Evolutionary conservation across 1,284 basidiomycete species (phyloP).

Genomic region (Waitea zeae): DNA sequence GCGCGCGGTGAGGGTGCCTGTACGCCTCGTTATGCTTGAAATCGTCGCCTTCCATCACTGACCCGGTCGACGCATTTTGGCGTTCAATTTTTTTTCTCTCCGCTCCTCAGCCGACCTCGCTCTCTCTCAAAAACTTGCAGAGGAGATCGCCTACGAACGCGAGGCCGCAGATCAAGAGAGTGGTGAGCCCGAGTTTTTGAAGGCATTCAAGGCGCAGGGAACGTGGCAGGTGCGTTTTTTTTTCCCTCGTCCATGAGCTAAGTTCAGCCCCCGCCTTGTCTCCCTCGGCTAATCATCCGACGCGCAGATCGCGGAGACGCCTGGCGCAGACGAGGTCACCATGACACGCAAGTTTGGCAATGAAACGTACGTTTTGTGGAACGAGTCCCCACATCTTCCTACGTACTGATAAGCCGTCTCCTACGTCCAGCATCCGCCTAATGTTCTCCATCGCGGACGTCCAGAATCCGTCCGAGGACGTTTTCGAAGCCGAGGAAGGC

Average conservation of each 20-base stretch:
- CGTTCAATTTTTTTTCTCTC: no score
- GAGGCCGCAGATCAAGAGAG: constrained; percentile 29
- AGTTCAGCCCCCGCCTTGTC: not conserved
- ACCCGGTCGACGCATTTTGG: no score
- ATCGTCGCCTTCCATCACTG: no score
- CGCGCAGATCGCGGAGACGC: constrained; percentile 57
- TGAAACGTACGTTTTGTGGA: constrained; percentile 51
- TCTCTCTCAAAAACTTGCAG: constrained; percentile 59
- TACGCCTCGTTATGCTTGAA: no score
- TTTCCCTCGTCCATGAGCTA: not conserved
- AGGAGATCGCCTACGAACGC: constrained; percentile 79
- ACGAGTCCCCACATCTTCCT: not conserved
- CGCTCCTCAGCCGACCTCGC: constrained; percentile 63
- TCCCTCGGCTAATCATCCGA: no score
- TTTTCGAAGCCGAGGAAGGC: constrained; percentile 18
- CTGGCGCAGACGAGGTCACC: constrained; percentile 71
- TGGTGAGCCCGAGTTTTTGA: constrained; percentile 59
- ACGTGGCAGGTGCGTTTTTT: constrained; percentile 48
- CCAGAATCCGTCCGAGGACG: constrained; percentile 27
- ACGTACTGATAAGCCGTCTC: not conserved
- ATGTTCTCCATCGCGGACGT: constrained; percentile 78
- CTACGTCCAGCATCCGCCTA: constrained; percentile 42
- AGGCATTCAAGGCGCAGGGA: constrained; percentile 55
- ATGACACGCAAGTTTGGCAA: constrained; percentile 80
- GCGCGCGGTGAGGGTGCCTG: no score